phyloP scores from a whole-genome alignment of 257 asterid genomes.

The Gentiana macrophylla region DNA sequence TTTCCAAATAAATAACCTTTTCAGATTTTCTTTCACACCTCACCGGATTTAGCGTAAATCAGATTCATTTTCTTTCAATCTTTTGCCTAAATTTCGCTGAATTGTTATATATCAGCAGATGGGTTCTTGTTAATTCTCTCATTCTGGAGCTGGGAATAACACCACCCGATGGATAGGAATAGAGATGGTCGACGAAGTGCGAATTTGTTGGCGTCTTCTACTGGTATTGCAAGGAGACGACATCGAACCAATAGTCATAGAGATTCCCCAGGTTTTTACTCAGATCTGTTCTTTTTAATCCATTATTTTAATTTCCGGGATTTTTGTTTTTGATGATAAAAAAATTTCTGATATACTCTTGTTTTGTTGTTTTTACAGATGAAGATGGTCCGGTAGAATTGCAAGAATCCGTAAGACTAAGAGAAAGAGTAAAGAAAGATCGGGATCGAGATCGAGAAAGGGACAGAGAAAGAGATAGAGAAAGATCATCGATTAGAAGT shows the following conservation, averaged over 20 bases:
- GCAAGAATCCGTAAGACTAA: conserved; percentile 66
- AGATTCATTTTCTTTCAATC: conserved; percentile 2
- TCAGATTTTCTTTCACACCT: not conserved
- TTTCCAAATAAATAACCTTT: conserved; percentile 5
- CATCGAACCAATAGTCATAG: conserved; percentile 67
- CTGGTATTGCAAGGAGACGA: conserved; percentile 62
- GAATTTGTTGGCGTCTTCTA: conserved; percentile 62
- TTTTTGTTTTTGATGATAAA: not conserved
- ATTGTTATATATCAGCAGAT: not conserved
- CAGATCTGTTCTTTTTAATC: conserved; percentile 40
- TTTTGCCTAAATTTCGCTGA: conserved; percentile 24
- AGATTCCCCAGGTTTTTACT: conserved; percentile 68
- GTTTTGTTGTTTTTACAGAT: conserved; percentile 38
- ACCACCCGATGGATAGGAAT: conserved; percentile 61
- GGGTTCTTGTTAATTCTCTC: conserved; percentile 5
- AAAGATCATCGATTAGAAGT: conserved; percentile 46
- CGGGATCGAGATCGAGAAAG: conserved; percentile 68
- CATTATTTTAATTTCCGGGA: not conserved
- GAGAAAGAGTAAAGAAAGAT: conserved; percentile 92
- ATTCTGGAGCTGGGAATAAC: not conserved
- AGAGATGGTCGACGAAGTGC: conserved; percentile 77
- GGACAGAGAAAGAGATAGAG: conserved; percentile 48
- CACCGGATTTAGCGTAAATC: conserved; percentile 4
- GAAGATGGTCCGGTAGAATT: conserved; percentile 77
- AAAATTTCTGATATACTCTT: not conserved